phyloP scores from a whole-genome alignment of 1,284 basidiomycete genomes.

The Trametes hirsuta region DNA sequence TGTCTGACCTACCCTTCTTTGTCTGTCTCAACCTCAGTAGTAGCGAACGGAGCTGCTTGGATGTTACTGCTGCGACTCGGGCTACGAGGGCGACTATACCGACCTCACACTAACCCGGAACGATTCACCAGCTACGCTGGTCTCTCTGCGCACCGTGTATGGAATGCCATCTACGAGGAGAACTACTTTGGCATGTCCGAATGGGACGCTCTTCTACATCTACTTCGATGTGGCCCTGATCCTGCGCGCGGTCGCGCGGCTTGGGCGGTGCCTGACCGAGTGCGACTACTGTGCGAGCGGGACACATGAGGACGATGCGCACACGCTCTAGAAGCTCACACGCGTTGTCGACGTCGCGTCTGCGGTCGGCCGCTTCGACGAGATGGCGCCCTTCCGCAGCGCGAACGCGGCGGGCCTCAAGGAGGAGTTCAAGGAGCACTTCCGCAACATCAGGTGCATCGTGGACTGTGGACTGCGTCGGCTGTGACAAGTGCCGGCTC shows the following conservation, averaged over 20 bases:
- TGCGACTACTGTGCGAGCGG: slow-evolving; percentile 84
- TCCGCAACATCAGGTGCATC: slow-evolving; percentile 94
- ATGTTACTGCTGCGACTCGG: slow-evolving; percentile 89
- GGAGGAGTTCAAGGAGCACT: slow-evolving; percentile 95
- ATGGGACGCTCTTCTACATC: slow-evolving; percentile 62
- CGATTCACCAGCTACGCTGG: slow-evolving; percentile 97
- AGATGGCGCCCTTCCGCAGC: slow-evolving; percentile 83
- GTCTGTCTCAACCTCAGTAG: background rate
- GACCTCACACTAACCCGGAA: slow-evolving; percentile 94
- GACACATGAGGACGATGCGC: slow-evolving; percentile 68
- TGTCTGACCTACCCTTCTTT: background rate
- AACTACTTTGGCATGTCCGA: slow-evolving; percentile 93
- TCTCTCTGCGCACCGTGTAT: slow-evolving; percentile 83
- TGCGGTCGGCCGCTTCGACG: slow-evolving; percentile 81
- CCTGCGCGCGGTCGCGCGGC: slow-evolving; percentile 87
- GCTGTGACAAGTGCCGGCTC: slow-evolving; percentile 96
- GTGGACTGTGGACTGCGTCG: slow-evolving; percentile 89
- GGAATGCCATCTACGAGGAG: slow-evolving; percentile 97
- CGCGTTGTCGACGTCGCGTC: slow-evolving; percentile 74
- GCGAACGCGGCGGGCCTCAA: slow-evolving; percentile 88
- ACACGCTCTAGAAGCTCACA: slow-evolving; percentile 61
- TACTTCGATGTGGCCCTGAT: slow-evolving; percentile 97
- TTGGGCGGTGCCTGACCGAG: slow-evolving; percentile 83
- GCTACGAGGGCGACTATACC: slow-evolving; percentile 95
- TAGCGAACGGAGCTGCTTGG: slow-evolving; percentile 73